Percentiles rank a stretch among this genome's conserved stretches.
Evolutionary conservation across 2,329 filamentous ascomycete species (phyloP).

Genomic region (Fusarium irregulare): DNA sequence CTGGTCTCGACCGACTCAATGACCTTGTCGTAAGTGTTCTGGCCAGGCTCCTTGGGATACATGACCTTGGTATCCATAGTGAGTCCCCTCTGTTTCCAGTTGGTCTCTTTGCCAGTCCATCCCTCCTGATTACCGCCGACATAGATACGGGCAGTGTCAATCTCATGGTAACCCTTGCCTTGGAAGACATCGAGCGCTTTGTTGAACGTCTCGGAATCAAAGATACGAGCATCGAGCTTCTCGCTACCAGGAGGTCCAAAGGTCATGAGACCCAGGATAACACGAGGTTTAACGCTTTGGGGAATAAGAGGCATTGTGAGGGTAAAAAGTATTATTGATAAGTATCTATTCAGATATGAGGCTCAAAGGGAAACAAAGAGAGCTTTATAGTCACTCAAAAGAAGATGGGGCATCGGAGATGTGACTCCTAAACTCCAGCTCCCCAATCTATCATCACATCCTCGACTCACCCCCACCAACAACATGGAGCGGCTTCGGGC

Average conservation of each 20-base stretch:
- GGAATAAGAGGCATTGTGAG: slow-evolving; percentile 60
- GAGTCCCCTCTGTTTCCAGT: slow-evolving; percentile 83
- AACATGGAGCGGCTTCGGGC: slow-evolving; percentile 21
- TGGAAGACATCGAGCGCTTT: slow-evolving; percentile 80
- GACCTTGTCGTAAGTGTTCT: slow-evolving; percentile 73
- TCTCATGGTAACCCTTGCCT: slow-evolving; percentile 81
- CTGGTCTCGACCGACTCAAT: slow-evolving; percentile 73
- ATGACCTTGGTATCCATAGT: slow-evolving; percentile 80
- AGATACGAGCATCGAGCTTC: slow-evolving; percentile 75
- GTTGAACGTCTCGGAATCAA: slow-evolving; percentile 73
- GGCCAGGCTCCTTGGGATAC: slow-evolving; percentile 71
- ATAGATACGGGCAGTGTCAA: slow-evolving; percentile 86
- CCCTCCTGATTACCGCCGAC: slow-evolving; percentile 79
- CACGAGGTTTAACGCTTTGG: slow-evolving; percentile 66
- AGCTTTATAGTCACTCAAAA: slow-evolving; percentile 17
- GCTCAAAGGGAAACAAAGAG: not conserved
- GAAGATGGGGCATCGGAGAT: slow-evolving; percentile 21
- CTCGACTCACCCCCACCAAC: slow-evolving; percentile 27
- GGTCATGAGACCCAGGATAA: slow-evolving; percentile 89
- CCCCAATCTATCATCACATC: slow-evolving; percentile 16
- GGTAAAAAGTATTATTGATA: not conserved
- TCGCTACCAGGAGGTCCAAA: slow-evolving; percentile 74
- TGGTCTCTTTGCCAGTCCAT: slow-evolving; percentile 74
- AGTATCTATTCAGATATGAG: not conserved
- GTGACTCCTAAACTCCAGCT: slow-evolving; percentile 40